These are phyloP conservation scores for Exophiala alcalophila DNA, from an alignment of 2,329 filamentous ascomycete species.

Conservation along the genomic window DNA sequence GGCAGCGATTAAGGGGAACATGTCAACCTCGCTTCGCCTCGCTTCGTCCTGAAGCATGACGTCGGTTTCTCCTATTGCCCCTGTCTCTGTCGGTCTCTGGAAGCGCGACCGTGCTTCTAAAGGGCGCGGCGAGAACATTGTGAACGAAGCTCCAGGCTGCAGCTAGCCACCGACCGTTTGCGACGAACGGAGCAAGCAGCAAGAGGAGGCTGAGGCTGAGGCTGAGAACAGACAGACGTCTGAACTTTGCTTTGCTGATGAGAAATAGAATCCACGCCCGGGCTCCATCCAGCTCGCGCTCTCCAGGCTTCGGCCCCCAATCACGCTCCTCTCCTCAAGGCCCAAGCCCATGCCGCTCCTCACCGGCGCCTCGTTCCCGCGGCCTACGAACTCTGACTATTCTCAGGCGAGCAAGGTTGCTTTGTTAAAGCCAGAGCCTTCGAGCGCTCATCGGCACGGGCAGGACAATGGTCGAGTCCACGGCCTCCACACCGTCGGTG, in stretches of 20 bases:
- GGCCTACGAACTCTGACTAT: background rate
- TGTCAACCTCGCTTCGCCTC: constrained; percentile 16
- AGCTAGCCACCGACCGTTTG: too few relatives aligned
- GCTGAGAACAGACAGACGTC: too few relatives aligned
- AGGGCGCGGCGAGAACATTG: background rate
- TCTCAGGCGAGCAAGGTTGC: background rate
- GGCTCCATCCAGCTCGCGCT: background rate
- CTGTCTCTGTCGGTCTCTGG: too few relatives aligned
- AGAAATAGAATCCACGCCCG: too few relatives aligned
- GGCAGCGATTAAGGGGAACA: constrained; percentile 8
- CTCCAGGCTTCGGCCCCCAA: constrained; percentile 4
- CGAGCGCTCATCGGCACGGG: too few relatives aligned
- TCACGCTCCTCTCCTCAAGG: constrained; percentile 5
- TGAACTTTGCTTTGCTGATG: too few relatives aligned
- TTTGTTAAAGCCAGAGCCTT: too few relatives aligned
- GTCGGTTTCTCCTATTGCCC: constrained; percentile 20
- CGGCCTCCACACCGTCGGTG: constrained; percentile 13
- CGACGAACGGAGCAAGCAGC: too few relatives aligned
- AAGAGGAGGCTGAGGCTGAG: too few relatives aligned
- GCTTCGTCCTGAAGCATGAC: constrained; percentile 21
- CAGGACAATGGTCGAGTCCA: constrained; percentile 17
- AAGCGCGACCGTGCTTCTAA: background rate
- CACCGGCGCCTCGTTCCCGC: too few relatives aligned
- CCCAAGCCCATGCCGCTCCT: constrained; percentile 13
- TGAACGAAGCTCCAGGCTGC: too few relatives aligned